Evolutionary conservation across 2,329 filamentous ascomycete genomes (phyloP).

Genomic region (Sphaerulina musiva): DNA sequence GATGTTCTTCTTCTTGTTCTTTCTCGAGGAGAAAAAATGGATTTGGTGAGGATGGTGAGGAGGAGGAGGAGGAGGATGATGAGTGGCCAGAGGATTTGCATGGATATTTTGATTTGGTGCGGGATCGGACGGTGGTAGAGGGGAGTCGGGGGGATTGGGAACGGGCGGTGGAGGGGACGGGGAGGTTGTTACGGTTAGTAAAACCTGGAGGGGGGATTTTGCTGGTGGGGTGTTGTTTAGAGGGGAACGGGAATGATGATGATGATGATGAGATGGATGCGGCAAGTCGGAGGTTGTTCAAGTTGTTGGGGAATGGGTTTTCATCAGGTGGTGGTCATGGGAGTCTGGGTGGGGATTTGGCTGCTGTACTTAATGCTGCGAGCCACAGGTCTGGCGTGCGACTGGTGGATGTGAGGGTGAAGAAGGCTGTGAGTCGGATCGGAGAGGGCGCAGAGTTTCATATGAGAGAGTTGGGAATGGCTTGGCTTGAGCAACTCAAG

Average conservation of each 20-base stretch:
- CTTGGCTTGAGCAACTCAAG: constrained; percentile 11
- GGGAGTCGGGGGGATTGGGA: constrained; percentile 2
- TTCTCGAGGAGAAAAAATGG: no score
- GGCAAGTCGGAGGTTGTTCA: constrained; percentile 7
- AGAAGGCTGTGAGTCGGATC: constrained; percentile 6
- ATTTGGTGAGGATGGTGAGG: no score
- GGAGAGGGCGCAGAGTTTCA: constrained; percentile 4
- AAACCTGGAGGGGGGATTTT: constrained; percentile 5
- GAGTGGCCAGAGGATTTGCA: constrained; percentile 11
- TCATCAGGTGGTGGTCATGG: constrained; percentile 7
- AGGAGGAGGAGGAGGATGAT: neutral
- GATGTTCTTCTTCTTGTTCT: no score
- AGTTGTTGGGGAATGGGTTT: constrained; percentile 7
- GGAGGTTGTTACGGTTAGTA: constrained; percentile 6
- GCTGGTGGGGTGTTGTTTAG: constrained; percentile 4
- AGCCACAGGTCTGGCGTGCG: constrained; percentile 6
- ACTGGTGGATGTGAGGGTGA: constrained; percentile 1
- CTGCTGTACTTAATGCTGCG: constrained; percentile 9
- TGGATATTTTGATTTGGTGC: constrained; percentile 10
- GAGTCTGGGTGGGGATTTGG: constrained; percentile 7
- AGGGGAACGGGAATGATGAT: neutral
- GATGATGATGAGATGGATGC: neutral
- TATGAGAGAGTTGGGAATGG: constrained; percentile 7
- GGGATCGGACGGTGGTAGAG: neutral
- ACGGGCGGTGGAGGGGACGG: constrained; percentile 2